Evolutionary conservation across 441 rosid species (phyloP).

Genomic region (Gossypium armourianum): DNA sequence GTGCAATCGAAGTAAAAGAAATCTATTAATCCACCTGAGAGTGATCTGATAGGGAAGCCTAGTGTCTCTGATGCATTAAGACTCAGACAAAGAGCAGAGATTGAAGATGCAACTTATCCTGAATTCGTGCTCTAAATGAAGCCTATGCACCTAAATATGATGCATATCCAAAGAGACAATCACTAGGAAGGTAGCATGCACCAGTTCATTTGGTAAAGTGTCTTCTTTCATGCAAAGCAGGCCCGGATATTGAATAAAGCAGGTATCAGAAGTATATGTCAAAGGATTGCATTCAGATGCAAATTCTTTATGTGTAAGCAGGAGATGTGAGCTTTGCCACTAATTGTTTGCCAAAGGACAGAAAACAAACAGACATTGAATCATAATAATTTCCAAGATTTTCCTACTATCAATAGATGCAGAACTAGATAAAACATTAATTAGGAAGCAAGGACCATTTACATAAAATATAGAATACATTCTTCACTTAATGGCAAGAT

Average conservation of each 20-base stretch:
- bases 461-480: neutral
- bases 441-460: neutral
- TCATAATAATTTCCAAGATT: neutral
- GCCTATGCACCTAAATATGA: neutral
- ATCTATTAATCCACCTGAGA: neutral
- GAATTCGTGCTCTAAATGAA: neutral
- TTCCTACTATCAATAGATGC: neutral
- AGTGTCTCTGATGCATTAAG: neutral
- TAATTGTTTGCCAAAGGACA: neutral
- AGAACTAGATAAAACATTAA: neutral
- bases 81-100: neutral
- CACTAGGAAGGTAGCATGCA: neutral
- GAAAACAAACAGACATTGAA: neutral
- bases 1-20: neutral
- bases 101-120: neutral
- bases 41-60: neutral
- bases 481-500: conserved; percentile 3
- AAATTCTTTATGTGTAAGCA: neutral
- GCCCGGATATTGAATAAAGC: neutral
- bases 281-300: neutral
- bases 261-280: neutral
- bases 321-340: neutral
- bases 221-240: neutral
- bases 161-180: neutral
- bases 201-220: neutral